Percentiles rank a stretch among this genome's conserved stretches.
phyloP scores from a whole-genome alignment of 768 basidiomycete species.

The Paxillus involutus region DNA sequence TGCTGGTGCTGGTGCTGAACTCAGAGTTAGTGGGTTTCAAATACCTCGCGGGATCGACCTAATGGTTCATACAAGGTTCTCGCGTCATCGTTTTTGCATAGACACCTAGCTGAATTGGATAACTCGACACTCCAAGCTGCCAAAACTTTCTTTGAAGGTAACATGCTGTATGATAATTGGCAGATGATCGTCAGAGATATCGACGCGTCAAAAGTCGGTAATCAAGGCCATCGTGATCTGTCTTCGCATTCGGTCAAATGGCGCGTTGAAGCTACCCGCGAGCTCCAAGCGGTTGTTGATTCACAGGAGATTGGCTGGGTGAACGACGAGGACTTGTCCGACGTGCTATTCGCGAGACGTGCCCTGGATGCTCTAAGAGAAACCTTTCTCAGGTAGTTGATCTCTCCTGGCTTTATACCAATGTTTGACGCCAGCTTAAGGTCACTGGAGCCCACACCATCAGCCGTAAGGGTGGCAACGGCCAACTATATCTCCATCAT shows the following conservation, averaged over 20 bases:
- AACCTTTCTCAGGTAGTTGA: conserved; percentile 41
- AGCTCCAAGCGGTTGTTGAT: conserved; percentile 39
- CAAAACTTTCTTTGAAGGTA: conserved; percentile 18
- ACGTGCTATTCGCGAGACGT: conserved; percentile 41
- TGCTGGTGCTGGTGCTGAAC: conserved; percentile 25
- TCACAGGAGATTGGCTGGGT: conserved; percentile 54
- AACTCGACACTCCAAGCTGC: conserved; percentile 19
- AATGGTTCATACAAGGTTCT: conserved; percentile 20
- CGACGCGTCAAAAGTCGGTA: conserved; percentile 7
- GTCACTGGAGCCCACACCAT: conserved; percentile 3
- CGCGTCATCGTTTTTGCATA: conserved; percentile 30
- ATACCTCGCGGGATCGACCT: neutral
- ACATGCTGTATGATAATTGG: conserved; percentile 14
- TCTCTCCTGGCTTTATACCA: neutral
- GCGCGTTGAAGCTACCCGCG: conserved; percentile 28
- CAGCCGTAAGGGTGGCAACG: conserved; percentile 14
- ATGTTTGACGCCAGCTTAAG: conserved; percentile 13
- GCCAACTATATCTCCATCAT: conserved; percentile 22
- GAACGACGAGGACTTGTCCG: conserved; percentile 45
- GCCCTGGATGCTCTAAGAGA: conserved; percentile 47
- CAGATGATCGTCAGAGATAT: conserved; percentile 10
- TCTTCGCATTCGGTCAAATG: conserved; percentile 8
- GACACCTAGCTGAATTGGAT: conserved; percentile 30
- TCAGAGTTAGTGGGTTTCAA: conserved; percentile 29
- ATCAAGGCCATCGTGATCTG: neutral